A percentile compares a stretch with the other conserved stretches of the same genome.
These are phyloP conservation scores for Pelargonium cotyledonis DNA, from an alignment of 441 rosid species.

Conservation along the genomic window DNA sequence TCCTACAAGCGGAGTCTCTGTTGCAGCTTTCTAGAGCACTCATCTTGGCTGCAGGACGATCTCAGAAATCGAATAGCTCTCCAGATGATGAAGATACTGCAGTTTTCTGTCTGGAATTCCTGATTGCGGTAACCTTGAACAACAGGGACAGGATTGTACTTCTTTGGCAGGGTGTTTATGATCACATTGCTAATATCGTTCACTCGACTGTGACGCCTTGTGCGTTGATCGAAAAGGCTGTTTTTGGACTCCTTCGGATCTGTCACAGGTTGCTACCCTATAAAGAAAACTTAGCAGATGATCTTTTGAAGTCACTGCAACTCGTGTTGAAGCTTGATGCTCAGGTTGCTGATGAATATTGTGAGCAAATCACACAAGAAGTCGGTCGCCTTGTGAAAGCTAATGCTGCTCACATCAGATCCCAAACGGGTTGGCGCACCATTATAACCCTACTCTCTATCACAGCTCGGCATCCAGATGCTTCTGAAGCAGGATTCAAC, in stretches of 20 bases:
- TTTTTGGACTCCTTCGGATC: conserved; percentile 85
- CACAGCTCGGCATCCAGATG: conserved; percentile 92
- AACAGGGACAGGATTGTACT: conserved; percentile 84
- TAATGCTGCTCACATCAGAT: conserved; percentile 83
- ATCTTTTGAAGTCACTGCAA: conserved; percentile 85
- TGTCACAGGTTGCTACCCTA: conserved; percentile 95
- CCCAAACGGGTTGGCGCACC: conserved; percentile 88
- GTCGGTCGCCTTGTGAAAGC: conserved; percentile 92
- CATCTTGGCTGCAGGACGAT: conserved; percentile 77
- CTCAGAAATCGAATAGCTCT: conserved; percentile 64
- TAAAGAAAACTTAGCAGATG: conserved; percentile 88
- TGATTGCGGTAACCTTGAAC: conserved; percentile 85
- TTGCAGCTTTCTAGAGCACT: conserved; percentile 81
- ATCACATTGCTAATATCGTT: conserved; percentile 81
- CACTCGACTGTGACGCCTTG: conserved; percentile 90
- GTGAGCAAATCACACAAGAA: conserved; percentile 83
- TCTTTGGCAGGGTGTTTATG: conserved; percentile 92
- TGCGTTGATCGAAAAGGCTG: conserved; percentile 82
- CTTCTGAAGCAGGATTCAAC: conserved; percentile 84
- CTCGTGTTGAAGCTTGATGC: conserved; percentile 92
- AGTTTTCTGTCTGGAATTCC: conserved; percentile 88
- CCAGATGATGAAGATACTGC: conserved; percentile 95
- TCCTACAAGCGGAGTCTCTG: conserved; percentile 81
- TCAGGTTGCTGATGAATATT: conserved; percentile 92
- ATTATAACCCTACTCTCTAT: conserved; percentile 74